Conservation (phyloP, 164 flowering plant species). For the Berberis vulgaris region DNA sequence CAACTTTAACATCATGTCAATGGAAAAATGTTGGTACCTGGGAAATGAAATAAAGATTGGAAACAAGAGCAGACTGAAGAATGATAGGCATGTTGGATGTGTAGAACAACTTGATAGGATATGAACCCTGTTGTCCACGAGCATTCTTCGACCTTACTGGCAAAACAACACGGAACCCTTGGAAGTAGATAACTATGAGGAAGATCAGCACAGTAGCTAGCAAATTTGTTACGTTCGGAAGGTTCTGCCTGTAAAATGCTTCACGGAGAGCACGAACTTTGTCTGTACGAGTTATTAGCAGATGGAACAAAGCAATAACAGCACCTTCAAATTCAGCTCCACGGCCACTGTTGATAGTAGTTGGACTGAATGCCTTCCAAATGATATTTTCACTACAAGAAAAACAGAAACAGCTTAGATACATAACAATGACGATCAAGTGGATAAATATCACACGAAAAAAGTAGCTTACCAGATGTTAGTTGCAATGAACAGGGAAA, state of each 20-base stretch:
- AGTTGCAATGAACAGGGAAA: constrained; percentile 65
- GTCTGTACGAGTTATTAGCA: constrained; percentile 51
- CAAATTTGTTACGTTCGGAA: constrained; percentile 59
- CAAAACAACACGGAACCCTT: constrained; percentile 70
- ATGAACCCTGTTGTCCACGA: constrained; percentile 81
- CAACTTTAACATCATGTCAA: background rate
- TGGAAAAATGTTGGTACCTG: constrained; percentile 33
- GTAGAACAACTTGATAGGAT: constrained; percentile 71
- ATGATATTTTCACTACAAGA: constrained; percentile 57
- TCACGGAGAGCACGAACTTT: constrained; percentile 64
- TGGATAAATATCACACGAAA: background rate
- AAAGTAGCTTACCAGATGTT: constrained; percentile 47
- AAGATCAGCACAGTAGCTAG: constrained; percentile 59
- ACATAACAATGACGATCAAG: background rate
- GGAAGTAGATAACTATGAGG: constrained; percentile 60
- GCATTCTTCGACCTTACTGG: constrained; percentile 75
- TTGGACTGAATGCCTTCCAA: constrained; percentile 71
- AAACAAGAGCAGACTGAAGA: constrained; percentile 71
- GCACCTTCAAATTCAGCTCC: constrained; percentile 79
- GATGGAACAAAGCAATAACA: constrained; percentile 55
- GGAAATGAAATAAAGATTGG: constrained; percentile 72
- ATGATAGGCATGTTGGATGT: constrained; percentile 85
- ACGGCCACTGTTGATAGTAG: constrained; percentile 58
- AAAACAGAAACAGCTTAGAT: constrained; percentile 1
- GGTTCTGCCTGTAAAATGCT: constrained; percentile 68